phyloP scores from a whole-genome alignment of 2,329 filamentous ascomycete species.

The Capronia epimyces region DNA sequence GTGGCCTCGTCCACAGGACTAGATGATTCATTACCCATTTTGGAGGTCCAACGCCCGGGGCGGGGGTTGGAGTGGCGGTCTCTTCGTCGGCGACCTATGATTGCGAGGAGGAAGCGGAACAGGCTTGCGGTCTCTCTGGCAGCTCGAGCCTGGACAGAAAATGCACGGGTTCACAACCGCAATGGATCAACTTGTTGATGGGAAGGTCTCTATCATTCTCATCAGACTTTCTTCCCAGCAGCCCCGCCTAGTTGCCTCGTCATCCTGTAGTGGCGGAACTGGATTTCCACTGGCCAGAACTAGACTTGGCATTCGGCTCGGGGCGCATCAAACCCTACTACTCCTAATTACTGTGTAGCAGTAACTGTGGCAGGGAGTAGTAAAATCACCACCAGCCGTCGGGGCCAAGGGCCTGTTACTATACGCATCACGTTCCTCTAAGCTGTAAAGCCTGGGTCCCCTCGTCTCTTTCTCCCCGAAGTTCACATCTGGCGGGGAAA shows the following conservation, averaged over 20 bases:
- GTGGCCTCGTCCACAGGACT: constrained; percentile 59
- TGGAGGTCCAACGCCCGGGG: constrained; percentile 36
- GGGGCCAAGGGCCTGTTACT: too few relatives aligned
- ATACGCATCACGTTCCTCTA: too few relatives aligned
- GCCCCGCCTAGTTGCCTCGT: not conserved
- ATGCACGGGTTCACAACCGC: not conserved
- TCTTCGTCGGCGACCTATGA: constrained; percentile 49
- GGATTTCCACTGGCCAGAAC: not conserved
- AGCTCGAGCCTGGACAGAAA: too few relatives aligned
- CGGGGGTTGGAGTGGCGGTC: constrained; percentile 39
- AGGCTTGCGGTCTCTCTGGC: not conserved
- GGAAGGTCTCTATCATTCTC: not conserved
- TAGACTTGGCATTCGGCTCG: not conserved
- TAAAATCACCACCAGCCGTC: too few relatives aligned
- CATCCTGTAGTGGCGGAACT: not conserved
- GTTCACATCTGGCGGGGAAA: too few relatives aligned
- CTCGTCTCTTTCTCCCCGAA: not conserved
- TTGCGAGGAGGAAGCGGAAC: constrained; percentile 25
- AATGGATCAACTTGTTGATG: too few relatives aligned
- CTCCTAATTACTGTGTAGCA: too few relatives aligned
- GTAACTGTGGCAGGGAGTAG: too few relatives aligned
- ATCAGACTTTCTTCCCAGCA: not conserved
- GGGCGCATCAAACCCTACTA: too few relatives aligned
- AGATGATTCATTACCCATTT: constrained; percentile 84
- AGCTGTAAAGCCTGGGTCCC: not conserved